Evolutionary conservation across 2,329 filamentous ascomycete genomes (phyloP).

Genomic region (Plectosphaerella cucumerina): DNA sequence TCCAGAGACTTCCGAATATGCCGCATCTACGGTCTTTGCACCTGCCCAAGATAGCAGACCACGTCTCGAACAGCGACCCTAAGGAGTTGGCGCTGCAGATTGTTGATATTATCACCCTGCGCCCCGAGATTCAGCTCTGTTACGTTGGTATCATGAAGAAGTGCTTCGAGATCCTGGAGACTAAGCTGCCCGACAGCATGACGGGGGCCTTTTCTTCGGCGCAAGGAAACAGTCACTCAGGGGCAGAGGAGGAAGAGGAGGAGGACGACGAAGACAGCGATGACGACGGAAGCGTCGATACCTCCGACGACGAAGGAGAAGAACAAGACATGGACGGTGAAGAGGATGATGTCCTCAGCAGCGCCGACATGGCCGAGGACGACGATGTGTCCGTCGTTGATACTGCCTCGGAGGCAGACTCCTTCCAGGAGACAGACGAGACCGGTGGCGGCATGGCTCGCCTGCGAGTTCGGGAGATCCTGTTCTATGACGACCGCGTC

Average conservation of each 20-base stretch:
- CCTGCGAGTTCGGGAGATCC: conserved; percentile 69
- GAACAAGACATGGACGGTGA: conserved; percentile 34
- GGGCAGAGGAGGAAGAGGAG: conserved; percentile 27
- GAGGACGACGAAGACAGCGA: conserved; percentile 29
- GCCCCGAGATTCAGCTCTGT: conserved; percentile 71
- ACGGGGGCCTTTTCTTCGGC: conserved; percentile 8
- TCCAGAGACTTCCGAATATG: conserved; percentile 68
- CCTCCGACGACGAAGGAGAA: neutral
- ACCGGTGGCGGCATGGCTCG: conserved; percentile 40
- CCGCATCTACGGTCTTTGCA: conserved; percentile 68
- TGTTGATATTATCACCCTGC: conserved; percentile 71
- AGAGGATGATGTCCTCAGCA: conserved; percentile 23
- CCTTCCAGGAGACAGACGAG: conserved; percentile 11
- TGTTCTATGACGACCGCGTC: conserved; percentile 82
- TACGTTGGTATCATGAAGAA: conserved; percentile 74
- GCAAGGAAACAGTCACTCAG: conserved; percentile 14
- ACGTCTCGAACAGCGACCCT: conserved; percentile 53
- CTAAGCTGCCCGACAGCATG: conserved; percentile 39
- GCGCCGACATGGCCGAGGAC: conserved; percentile 25
- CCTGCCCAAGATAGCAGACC: conserved; percentile 63
- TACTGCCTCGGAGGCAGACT: conserved; percentile 35
- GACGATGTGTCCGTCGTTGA: conserved; percentile 21
- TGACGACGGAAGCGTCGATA: conserved; percentile 36
- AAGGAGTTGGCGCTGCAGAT: conserved; percentile 72
- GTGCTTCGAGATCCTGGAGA: conserved; percentile 78